A percentile compares a stretch with the other conserved stretches of the same genome.
Evolutionary conservation across 495 filamentous ascomycete genomes (phyloP).

Genomic region (Penicillium tannophilum): DNA sequence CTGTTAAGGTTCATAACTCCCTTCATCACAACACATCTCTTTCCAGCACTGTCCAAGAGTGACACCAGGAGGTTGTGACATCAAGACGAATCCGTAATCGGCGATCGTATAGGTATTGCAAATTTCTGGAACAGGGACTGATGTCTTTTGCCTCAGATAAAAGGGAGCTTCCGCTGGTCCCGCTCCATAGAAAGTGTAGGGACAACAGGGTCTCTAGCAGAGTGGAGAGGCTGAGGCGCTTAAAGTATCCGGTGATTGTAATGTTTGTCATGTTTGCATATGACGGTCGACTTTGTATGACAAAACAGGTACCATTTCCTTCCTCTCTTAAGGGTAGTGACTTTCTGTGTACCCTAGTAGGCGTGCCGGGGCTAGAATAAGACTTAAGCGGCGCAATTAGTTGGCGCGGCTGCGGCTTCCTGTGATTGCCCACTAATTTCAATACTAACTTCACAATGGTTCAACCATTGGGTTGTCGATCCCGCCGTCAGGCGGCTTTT

Average conservation of each 20-base stretch:
- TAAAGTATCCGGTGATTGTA: not conserved
- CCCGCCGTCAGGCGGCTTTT: not conserved
- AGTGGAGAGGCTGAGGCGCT: not conserved
- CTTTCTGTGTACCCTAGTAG: not conserved
- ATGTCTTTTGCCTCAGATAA: no score
- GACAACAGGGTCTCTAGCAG: not conserved
- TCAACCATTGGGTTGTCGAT: not conserved
- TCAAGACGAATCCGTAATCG: no score
- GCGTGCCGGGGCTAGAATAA: not conserved
- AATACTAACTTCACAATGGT: not conserved
- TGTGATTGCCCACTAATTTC: not conserved
- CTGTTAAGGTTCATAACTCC: no score
- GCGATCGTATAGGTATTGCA: no score
- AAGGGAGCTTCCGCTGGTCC: no score
- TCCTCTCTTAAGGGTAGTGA: not conserved
- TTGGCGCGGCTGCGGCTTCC: not conserved
- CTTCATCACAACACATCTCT: no score
- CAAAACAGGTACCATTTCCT: not conserved
- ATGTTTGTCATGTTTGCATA: not conserved
- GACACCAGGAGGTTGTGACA: no score
- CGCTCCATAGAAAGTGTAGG: no score
- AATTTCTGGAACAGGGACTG: no score
- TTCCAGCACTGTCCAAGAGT: no score
- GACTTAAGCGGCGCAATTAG: not conserved
- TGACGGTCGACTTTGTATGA: not conserved